Base-by-base conservation (phyloP, 2,329 filamentous ascomycete genomes). In the Beauveria sp. region DNA sequence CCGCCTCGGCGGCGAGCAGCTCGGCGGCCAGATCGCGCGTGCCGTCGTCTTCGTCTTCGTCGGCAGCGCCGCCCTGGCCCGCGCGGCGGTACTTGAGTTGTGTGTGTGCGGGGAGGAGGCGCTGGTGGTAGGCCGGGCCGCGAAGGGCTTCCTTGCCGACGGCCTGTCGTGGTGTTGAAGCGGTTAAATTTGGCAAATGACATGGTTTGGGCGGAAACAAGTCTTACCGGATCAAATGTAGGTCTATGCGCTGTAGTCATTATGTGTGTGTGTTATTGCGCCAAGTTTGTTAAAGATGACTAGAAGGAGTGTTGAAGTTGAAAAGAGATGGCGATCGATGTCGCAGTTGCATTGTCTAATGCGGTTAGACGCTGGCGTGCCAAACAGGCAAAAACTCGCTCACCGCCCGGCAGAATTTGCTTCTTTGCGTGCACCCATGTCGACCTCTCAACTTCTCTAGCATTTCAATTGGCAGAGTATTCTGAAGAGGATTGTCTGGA, bases 51-150 rank as follows among this genome's bases (percentile, higher is more conserved):
- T 87, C 87, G 66, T 96, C 91, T 41, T 87, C 87, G 55, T 74
- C 73, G 37, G 88, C 88, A 65, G 86, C 87, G 66, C 91, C 90
- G 68, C 94, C 94, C 78, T 99, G 94, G 50, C 92, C 92, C n/a
- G 89, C 79, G 52, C 83, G 87, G 79, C 91, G 85, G 72, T 88
- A 89, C 78, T 99, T 99, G 71, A 99, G 87, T 65, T 91, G 87
- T 14, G 91, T 97, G 75, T 99, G 89, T 37, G 94, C 94, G 40
- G 94, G 93, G 16, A 97, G 87, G 18, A 97, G 88, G 68, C 94
- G 89, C 76, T 97, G 93, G 73, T 99, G 94, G 79, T 97, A 97
- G 68, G 92, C 93, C 55, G 91, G 90, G 53, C 94, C 94, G 70
- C 92, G 89, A 63, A 92, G 88, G 69, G 92, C 91, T 76, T 99